Evolutionary conservation across 2,329 filamentous ascomycete genomes (phyloP), one percentile per base, ranked within the genome.

Genomic region (Xylariaceae sp.): DNA sequence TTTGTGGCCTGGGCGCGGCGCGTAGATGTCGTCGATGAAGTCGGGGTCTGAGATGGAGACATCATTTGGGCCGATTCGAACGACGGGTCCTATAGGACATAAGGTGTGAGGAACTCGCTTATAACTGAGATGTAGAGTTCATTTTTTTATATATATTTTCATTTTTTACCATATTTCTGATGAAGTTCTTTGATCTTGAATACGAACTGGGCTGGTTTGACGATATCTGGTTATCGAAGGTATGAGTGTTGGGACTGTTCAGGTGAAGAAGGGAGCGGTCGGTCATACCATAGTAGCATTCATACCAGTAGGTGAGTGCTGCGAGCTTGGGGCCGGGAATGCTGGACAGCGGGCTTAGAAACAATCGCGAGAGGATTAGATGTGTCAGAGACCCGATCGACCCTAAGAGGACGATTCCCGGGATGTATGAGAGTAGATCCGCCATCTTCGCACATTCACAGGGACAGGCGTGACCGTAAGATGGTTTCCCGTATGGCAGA

Each of bases 141-240:
- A 19, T 19, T 19, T 19, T 2, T 19, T 19, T 19, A 0, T 19
- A 19, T 19, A 19, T 19, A 19, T 19, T 19, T 19, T 19, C 19
- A 2, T 47, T 39, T 46, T 7, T 34, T 41, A 57, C 57, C 57
- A 32, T 60, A 60, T 53, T 45, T 12, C 5, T 43, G 4, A 56
- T 57, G 57, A 32, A 59, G 57, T n/a, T 2, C 27, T 37, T 55
- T 59, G 41, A 59, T 59, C 47, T 59, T 59, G 46, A 59, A 59
- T 41, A 44, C 54, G 35, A 54, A 59, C 50, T 57, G 54, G 34
- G 54, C 57, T 11, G 57, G 57, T 32, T 12, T 46, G 39, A 47
- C 40, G 34, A 59, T 43, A 48, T 59, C 57, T 54, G 4, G 12
- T 29, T 50, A 37, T 50, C 1, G 1, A 19, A 19, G 34, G 29